A percentile compares a stretch with the other conserved stretches of the same genome.
Conservation (phyloP, 2,329 filamentous ascomycete genomes). For the Aspergillus ochraceus region DNA sequence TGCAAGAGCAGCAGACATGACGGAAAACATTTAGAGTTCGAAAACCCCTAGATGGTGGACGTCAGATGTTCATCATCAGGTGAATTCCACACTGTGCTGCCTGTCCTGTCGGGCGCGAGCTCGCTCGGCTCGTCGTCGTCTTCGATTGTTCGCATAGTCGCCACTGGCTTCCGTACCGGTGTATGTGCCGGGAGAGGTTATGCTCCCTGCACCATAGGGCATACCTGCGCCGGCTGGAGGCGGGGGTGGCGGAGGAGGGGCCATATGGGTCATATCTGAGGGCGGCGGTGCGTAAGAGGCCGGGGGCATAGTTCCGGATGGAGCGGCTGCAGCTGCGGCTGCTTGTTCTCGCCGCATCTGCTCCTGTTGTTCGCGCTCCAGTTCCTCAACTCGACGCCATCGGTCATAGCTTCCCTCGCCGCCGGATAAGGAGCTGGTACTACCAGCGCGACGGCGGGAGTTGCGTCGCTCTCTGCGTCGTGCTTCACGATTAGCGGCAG, state of each 20-base stretch:
- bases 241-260: slow-evolving; percentile 34
- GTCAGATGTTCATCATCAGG: slow-evolving; percentile 26
- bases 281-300: slow-evolving; percentile 26
- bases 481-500: slow-evolving; percentile 59
- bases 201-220: slow-evolving; percentile 41
- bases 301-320: slow-evolving; percentile 25
- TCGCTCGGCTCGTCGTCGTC: slow-evolving; percentile 55
- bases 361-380: slow-evolving; percentile 49
- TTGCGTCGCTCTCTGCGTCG: slow-evolving; percentile 47
- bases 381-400: slow-evolving; percentile 51
- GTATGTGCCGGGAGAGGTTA: slow-evolving; percentile 43
- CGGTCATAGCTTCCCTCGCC: slow-evolving; percentile 42
- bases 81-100: slow-evolving; percentile 51
- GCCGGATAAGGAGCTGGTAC: slow-evolving; percentile 43
- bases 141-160: slow-evolving; percentile 55
- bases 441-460: slow-evolving; percentile 42
- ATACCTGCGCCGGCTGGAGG: slow-evolving; percentile 29
- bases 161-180: slow-evolving; percentile 51
- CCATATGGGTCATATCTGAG: slow-evolving; percentile 23
- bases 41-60: not conserved
- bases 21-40: not conserved
- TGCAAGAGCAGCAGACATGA: not conserved
- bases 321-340: slow-evolving; percentile 29
- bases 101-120: slow-evolving; percentile 48
- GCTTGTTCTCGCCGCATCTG: slow-evolving; percentile 42